Evolutionary conservation across 768 basidiomycete genomes (phyloP).

Genomic region (Rickenella mellea): DNA sequence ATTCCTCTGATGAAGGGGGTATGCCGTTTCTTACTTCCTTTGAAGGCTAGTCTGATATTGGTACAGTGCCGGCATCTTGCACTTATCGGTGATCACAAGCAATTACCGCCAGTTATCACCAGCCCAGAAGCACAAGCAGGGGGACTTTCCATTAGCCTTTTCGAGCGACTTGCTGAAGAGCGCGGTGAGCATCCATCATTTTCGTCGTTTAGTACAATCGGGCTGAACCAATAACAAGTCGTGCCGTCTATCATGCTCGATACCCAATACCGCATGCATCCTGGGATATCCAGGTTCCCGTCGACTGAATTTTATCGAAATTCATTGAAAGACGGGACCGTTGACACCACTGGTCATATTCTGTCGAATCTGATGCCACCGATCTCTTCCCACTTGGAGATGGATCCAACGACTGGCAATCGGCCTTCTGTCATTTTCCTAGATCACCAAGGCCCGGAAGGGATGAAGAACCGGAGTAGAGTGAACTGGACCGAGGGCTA

Average conservation of each 20-base stretch:
- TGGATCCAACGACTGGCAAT: constrained; percentile 26
- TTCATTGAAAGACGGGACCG: constrained; percentile 66
- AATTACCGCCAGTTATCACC: constrained; percentile 81
- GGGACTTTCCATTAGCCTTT: constrained; percentile 74
- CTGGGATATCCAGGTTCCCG: constrained; percentile 80
- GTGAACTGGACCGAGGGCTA: constrained; percentile 72
- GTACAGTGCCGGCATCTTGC: constrained; percentile 69
- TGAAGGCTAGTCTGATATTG: constrained; percentile 6
- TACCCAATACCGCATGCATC: constrained; percentile 95
- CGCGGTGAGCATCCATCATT: constrained; percentile 39
- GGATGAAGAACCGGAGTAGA: constrained; percentile 56
- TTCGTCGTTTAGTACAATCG: background rate
- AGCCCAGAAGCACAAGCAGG: constrained; percentile 64
- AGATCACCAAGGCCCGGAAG: constrained; percentile 68
- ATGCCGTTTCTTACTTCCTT: constrained; percentile 19
- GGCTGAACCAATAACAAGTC: constrained; percentile 27
- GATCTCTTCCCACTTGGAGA: constrained; percentile 38
- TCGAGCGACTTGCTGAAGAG: constrained; percentile 84
- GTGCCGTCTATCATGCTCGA: constrained; percentile 91
- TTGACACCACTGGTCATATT: constrained; percentile 38
- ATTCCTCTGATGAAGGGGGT: constrained; percentile 94
- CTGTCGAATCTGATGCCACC: constrained; percentile 51
- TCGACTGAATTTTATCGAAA: constrained; percentile 73
- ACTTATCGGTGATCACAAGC: constrained; percentile 96
- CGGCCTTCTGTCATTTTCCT: constrained; percentile 69